phyloP scores from a whole-genome alignment of 1,284 basidiomycete species.

The Jaminaea rosea region DNA sequence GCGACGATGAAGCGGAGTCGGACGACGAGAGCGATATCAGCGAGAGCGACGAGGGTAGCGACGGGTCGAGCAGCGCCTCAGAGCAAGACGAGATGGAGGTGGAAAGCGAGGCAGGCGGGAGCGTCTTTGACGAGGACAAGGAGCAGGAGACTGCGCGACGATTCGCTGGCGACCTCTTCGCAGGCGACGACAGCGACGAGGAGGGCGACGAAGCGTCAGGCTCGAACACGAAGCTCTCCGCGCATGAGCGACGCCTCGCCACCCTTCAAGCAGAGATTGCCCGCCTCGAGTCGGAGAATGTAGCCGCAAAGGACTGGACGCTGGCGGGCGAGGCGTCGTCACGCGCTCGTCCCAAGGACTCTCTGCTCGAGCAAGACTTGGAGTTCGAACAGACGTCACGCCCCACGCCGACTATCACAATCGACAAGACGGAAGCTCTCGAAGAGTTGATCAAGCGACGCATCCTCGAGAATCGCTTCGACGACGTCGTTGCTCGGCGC shows the following conservation, averaged over 20 bases:
- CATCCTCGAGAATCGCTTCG: conserved; percentile 74
- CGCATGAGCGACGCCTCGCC: conserved; percentile 52
- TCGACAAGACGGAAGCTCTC: conserved; percentile 70
- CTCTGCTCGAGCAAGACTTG: conserved; percentile 82
- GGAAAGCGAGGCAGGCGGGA: background rate
- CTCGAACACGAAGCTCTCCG: conserved; percentile 48
- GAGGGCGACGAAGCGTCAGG: background rate
- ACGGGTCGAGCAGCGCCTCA: too few species aligned
- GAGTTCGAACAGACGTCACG: conserved; percentile 87
- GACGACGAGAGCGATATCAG: conserved; percentile 40
- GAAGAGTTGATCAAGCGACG: conserved; percentile 87
- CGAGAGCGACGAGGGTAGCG: conserved; percentile 12
- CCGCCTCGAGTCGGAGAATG: conserved; percentile 53
- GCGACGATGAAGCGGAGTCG: conserved; percentile 31
- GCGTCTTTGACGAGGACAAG: conserved; percentile 3
- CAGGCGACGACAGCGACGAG: conserved; percentile 51
- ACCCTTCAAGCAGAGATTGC: conserved; percentile 53
- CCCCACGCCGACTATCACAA: conserved; percentile 77
- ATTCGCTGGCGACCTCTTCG: conserved; percentile 54
- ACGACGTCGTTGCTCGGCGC: conserved; percentile 78
- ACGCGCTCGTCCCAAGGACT: conserved; percentile 76
- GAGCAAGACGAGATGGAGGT: conserved; percentile 5
- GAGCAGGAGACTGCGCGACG: conserved; percentile 50
- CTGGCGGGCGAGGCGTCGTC: conserved; percentile 82
- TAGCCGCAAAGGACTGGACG: conserved; percentile 70